phyloP scores from a whole-genome alignment of 805 yeast species.

The Yueomyces sinensis region DNA sequence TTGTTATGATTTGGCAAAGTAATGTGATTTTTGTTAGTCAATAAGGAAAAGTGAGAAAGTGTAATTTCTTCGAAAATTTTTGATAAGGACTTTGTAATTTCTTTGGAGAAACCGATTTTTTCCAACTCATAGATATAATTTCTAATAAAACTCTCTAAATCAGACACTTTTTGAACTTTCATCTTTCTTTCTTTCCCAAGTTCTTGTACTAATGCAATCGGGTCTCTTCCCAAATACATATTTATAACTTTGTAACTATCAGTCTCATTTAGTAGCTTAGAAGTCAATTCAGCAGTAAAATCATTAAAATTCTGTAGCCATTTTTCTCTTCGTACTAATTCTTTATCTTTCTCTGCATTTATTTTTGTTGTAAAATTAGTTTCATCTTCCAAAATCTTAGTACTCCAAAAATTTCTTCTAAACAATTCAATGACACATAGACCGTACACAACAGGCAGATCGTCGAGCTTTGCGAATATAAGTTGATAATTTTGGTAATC shows the following conservation, averaged over 20 bases:
- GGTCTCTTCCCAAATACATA: background rate
- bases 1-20: no score
- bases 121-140: background rate
- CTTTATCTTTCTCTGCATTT: conserved; percentile 43
- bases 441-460: conserved; percentile 62
- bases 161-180: background rate
- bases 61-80: background rate
- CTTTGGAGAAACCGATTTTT: background rate
- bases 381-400: conserved; percentile 13
- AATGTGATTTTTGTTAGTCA: no score
- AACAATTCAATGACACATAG: conserved; percentile 49
- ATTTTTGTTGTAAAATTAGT: conserved; percentile 41
- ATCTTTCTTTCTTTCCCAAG: background rate
- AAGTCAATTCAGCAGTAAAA: background rate
- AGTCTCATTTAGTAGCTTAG: background rate
- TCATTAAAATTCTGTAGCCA: conserved; percentile 53
- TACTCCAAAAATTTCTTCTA: conserved; percentile 43
- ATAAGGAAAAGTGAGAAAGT: no score
- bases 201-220: background rate
- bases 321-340: conserved; percentile 36
- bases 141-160: background rate
- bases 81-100: background rate
- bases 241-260: background rate
- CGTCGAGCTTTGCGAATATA: conserved; percentile 33
- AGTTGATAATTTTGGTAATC: conserved; percentile 13